Evolutionary conservation across 352 stramenopile genomes (phyloP).

Genomic region (Paralagenidium karlingii): DNA sequence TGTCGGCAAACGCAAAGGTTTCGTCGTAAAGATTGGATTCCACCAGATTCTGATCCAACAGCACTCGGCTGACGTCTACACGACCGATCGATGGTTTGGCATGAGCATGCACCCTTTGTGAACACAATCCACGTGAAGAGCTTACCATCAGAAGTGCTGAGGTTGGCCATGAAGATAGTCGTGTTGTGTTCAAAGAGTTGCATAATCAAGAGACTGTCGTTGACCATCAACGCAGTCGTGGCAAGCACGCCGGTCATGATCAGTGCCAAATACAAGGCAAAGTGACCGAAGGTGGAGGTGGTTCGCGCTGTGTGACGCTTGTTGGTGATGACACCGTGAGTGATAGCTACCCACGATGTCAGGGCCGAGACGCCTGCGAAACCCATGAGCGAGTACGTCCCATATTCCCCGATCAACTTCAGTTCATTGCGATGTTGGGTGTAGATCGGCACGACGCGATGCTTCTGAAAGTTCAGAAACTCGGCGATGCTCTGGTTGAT

Average conservation of each 20-base stretch:
- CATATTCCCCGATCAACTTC: slow-evolving; percentile 12
- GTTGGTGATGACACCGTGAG: slow-evolving; percentile 20
- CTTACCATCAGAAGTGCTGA: background rate
- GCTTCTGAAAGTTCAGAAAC: slow-evolving; percentile 1
- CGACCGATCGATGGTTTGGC: too few relatives aligned
- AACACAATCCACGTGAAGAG: too few relatives aligned
- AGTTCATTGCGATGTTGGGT: slow-evolving; percentile 15
- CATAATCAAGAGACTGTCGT: slow-evolving; percentile 32
- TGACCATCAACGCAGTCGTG: slow-evolving; percentile 21
- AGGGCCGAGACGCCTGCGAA: slow-evolving; percentile 14
- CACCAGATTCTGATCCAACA: slow-evolving; percentile 39
- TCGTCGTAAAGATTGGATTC: slow-evolving; percentile 11
- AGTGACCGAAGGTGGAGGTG: slow-evolving; percentile 29
- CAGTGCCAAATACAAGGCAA: slow-evolving; percentile 25
- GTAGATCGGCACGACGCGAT: slow-evolving; percentile 14
- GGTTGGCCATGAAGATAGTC: slow-evolving; percentile 15
- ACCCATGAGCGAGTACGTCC: slow-evolving; percentile 16
- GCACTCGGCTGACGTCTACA: slow-evolving; percentile 12
- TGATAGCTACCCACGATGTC: slow-evolving; percentile 15
- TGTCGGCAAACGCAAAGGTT: slow-evolving; percentile 43
- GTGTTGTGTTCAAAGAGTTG: slow-evolving; percentile 21
- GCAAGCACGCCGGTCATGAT: slow-evolving; percentile 36
- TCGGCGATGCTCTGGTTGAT: slow-evolving; percentile 2
- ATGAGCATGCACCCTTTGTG: slow-evolving; percentile 1
- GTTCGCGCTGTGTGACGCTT: slow-evolving; percentile 16